Base-by-base conservation (phyloP, 441 rosid genomes). In the Bocquillonia castaneifolia region DNA sequence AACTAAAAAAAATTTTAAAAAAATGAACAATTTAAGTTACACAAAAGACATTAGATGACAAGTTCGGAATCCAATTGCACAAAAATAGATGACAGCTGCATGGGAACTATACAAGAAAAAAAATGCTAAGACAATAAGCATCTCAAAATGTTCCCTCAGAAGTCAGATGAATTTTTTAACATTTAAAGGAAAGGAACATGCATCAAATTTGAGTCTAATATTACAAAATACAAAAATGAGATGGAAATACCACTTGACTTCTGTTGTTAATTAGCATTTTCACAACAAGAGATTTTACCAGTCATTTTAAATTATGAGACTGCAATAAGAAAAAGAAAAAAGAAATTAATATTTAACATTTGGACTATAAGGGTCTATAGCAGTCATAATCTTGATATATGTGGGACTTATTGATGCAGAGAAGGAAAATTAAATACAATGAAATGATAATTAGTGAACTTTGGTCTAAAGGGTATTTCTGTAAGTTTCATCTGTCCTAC, bases 1-100 rank as follows among this genome's bases (percentile, higher is more conserved):
- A 91, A 74, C 98, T 93, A 81, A 32, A 82, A 25, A 78, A 29
- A 61, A 70, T 20, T 53, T 3, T 37, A 51, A 2, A 52, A 23
- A 45, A 5, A 76, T 18, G 53, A 70, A 58, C 7, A 60, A 31
- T 20, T 59, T 25, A 39, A 58, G 66, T 34, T 7, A 72, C 36
- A 54, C 25, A 17, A 61, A 18, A 17, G 23, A 51, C 45, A 66
- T 50, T 31, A 31, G 40, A 10, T 36, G 47, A 42, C 10, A 32
- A 34, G 25, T 10, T 18, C n/a, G 34, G 61, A 10, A 60, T 40
- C 29, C 23, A 48, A 25, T 57, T 56, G 36, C 15, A 28, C 20
- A 31, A 56, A 12, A 56, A 20, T 6, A 31, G 0, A 56, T 18
- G 20, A 29, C 0, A 31, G 4, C 20, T 29, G 18, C 20, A 59